Conservation (phyloP, 805 yeast genomes). For the Teunomyces atbi region DNA sequence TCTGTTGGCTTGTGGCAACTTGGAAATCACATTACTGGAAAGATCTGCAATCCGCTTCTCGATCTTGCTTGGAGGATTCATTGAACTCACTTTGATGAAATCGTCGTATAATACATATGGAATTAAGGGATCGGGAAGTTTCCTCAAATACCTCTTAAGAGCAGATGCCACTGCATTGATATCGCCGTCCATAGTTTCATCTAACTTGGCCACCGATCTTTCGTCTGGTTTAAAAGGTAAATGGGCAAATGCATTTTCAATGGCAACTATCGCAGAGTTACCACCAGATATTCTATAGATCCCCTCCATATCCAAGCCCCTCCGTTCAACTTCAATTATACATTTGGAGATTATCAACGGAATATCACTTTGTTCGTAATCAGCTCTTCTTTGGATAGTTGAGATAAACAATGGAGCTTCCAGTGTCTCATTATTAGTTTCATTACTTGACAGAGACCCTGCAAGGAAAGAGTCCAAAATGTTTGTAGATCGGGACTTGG, state of each 20-base stretch:
- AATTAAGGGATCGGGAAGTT: conserved; percentile 81
- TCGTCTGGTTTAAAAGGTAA: conserved; percentile 30
- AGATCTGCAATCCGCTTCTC: conserved; percentile 44
- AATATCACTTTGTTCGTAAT: conserved; percentile 56
- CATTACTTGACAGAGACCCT: conserved; percentile 9
- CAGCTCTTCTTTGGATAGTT: conserved; percentile 62
- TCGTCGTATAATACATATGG: conserved; percentile 67
- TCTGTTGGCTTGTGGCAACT: conserved; percentile 68
- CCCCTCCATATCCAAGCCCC: conserved; percentile 81
- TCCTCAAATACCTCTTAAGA: conserved; percentile 80
- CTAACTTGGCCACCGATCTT: conserved; percentile 27
- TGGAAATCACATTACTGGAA: conserved; percentile 38
- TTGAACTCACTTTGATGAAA: conserved; percentile 54
- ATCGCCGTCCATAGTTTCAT: conserved; percentile 56
- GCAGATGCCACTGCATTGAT: conserved; percentile 85
- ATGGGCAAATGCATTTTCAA: conserved; percentile 41
- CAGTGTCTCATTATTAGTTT: conserved; percentile 7
- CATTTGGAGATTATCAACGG: conserved; percentile 76
- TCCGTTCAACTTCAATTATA: conserved; percentile 68
- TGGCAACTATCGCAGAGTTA: conserved; percentile 58
- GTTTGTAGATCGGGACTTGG: conserved; percentile 49
- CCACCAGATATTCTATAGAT: conserved; percentile 89
- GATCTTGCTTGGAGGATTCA: conserved; percentile 19
- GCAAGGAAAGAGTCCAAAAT: conserved; percentile 37
- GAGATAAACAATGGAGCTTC: conserved; percentile 42